Evolutionary conservation across 2,329 filamentous ascomycete genomes (phyloP).

Genomic region (Penicillium brasilianum): DNA sequence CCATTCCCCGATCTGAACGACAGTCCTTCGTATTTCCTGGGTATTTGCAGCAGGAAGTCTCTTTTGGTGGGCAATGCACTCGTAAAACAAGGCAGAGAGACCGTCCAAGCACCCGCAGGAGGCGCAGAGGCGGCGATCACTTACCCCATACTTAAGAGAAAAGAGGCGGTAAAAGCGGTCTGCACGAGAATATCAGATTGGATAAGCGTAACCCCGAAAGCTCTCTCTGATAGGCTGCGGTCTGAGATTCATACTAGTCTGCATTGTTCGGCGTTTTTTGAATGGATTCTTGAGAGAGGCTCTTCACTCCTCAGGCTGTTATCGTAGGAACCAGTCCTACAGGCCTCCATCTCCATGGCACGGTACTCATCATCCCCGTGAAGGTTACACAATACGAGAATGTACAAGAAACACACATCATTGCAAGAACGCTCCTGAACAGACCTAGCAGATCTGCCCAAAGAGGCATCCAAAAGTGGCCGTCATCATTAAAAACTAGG

Average conservation of each 20-base stretch:
- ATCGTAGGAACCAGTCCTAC: not conserved
- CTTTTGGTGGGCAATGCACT: not conserved
- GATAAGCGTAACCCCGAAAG: not conserved
- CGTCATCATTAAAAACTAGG: conserved; percentile 32
- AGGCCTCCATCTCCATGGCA: not conserved
- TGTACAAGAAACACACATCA: conserved; percentile 11
- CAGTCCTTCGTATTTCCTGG: not conserved
- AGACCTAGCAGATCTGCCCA: not conserved
- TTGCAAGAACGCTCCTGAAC: conserved; percentile 10
- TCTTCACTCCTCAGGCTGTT: not conserved
- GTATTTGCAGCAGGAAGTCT: not conserved
- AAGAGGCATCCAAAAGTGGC: conserved; percentile 23
- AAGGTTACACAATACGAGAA: conserved; percentile 1
- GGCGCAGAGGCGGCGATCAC: not conserved
- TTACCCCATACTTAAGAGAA: not conserved
- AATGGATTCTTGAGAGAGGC: too few species aligned
- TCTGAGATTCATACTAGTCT: not conserved
- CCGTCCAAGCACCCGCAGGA: conserved; percentile 5
- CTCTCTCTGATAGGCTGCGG: not conserved
- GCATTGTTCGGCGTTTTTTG: not conserved
- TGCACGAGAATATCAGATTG: not conserved
- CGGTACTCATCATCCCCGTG: not conserved
- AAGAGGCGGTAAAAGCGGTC: conserved; percentile 4
- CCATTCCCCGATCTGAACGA: not conserved
- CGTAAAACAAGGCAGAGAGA: conserved; percentile 8